A percentile compares a stretch with the other conserved stretches of the same genome.
These are phyloP conservation scores for Colletotrichum lentis DNA, from an alignment of 2,329 filamentous ascomycete species.

Conservation along the genomic window DNA sequence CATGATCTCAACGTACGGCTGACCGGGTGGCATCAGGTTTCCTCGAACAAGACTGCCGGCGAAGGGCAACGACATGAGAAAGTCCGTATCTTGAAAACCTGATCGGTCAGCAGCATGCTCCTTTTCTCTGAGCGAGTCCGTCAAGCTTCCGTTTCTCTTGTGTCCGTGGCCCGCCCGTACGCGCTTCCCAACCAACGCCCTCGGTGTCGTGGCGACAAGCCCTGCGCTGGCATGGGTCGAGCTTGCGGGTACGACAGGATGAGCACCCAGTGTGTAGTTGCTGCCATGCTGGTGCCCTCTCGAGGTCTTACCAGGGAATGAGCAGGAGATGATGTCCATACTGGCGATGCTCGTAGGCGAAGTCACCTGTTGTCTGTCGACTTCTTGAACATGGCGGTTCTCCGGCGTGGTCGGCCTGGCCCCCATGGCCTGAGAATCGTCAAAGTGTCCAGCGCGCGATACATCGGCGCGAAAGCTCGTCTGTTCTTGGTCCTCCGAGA, in stretches of 20 bases:
- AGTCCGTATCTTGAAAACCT: constrained; percentile 62
- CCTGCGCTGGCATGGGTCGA: constrained; percentile 57
- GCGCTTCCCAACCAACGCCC: constrained; percentile 65
- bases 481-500: constrained; percentile 41
- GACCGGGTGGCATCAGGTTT: constrained; percentile 81
- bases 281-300: constrained; percentile 49
- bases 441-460: constrained; percentile 55
- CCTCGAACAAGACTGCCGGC: constrained; percentile 88
- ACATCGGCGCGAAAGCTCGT: constrained; percentile 58
- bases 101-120: constrained; percentile 66
- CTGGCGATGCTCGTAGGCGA: constrained; percentile 68
- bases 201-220: constrained; percentile 66
- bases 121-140: constrained; percentile 73
- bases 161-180: constrained; percentile 68
- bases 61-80: constrained; percentile 71
- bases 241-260: constrained; percentile 62
- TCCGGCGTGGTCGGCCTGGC: constrained; percentile 60
- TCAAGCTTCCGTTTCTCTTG: constrained; percentile 87
- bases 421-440: constrained; percentile 56
- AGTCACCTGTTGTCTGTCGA: constrained; percentile 49
- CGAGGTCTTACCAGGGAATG: constrained; percentile 64
- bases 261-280: constrained; percentile 58
- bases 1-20: constrained; percentile 78
- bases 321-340: constrained; percentile 69
- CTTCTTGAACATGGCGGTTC: constrained; percentile 42